A percentile compares a stretch with the other conserved stretches of the same genome.
Evolutionary conservation across 768 basidiomycete genomes (phyloP).

Genomic region (Strobilomyces echinocephalus): DNA sequence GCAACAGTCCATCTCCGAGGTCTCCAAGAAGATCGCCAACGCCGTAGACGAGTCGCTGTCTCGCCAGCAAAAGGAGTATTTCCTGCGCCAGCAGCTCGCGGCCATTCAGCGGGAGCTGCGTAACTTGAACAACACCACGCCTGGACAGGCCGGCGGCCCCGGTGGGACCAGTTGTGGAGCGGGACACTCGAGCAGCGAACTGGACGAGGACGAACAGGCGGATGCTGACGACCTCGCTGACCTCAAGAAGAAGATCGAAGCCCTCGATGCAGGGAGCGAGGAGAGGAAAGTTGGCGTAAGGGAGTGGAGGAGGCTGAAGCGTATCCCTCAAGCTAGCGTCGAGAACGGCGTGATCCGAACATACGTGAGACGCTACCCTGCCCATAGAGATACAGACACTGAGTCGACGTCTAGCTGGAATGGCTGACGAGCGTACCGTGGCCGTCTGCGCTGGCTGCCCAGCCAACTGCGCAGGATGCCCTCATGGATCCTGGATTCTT

Average conservation of each 20-base stretch:
- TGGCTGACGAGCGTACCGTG: constrained; percentile 87
- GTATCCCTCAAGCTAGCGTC: constrained; percentile 86
- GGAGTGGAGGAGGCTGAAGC: constrained; percentile 79
- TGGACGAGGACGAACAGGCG: constrained; percentile 74
- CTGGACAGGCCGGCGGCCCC: constrained; percentile 16
- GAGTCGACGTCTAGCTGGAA: constrained; percentile 50
- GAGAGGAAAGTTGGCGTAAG: constrained; percentile 77
- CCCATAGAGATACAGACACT: background rate
- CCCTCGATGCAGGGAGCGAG: constrained; percentile 67
- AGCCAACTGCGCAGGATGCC: constrained; percentile 27
- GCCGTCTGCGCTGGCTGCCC: constrained; percentile 41
- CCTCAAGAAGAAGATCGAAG: constrained; percentile 67
- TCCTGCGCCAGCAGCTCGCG: constrained; percentile 76
- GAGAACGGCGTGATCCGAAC: constrained; percentile 86
- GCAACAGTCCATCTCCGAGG: constrained; percentile 73
- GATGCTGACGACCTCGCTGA: constrained; percentile 79
- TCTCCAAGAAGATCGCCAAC: constrained; percentile 73
- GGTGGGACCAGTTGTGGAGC: constrained; percentile 24
- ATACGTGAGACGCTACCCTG: constrained; percentile 50
- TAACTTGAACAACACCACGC: constrained; percentile 39
- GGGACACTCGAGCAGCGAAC: constrained; percentile 38
- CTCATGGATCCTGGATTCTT: constrained; percentile 59
- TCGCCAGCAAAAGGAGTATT: constrained; percentile 85
- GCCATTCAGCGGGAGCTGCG: constrained; percentile 76
- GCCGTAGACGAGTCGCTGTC: constrained; percentile 81